phyloP scores from a whole-genome alignment of 352 stramenopile genomes.

The Pythium sukuiense region DNA sequence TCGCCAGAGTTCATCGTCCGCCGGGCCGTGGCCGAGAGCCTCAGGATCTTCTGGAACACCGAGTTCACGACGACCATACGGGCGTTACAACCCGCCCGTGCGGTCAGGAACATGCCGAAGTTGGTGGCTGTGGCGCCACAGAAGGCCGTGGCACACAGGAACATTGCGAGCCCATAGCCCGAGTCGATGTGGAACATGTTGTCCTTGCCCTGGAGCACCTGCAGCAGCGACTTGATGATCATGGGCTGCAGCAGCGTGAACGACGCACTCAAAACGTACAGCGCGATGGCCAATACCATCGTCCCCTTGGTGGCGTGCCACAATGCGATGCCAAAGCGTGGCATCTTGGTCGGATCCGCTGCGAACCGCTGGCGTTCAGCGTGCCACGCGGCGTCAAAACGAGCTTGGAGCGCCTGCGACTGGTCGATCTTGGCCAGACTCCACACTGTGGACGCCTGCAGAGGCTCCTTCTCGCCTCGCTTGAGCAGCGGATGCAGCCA shows the following conservation, averaged over 20 bases:
- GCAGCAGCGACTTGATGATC: conserved; percentile 36
- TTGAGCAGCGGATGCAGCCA: conserved; percentile 21
- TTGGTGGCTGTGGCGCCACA: conserved; percentile 38
- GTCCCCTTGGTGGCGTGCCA: conserved; percentile 33
- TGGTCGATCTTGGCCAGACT: conserved; percentile 25
- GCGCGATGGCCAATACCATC: conserved; percentile 31
- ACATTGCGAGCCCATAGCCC: conserved; percentile 25
- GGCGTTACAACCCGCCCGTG: conserved; percentile 46
- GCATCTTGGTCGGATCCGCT: not conserved
- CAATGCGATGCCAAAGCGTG: conserved; percentile 22
- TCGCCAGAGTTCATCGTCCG: conserved; percentile 51
- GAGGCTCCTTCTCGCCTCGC: conserved; percentile 16
- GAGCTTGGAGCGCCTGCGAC: conserved; percentile 23
- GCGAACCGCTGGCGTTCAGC: conserved; percentile 12
- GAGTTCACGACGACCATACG: conserved; percentile 43
- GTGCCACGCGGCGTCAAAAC: conserved; percentile 21
- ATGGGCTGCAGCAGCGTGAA: conserved; percentile 34
- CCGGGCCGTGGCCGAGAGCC: conserved; percentile 40
- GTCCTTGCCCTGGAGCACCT: conserved; percentile 19
- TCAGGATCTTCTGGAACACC: conserved; percentile 58
- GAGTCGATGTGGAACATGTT: conserved; percentile 31
- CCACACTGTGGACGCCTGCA: conserved; percentile 39
- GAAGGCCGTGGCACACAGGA: conserved; percentile 21
- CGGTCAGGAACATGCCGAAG: conserved; percentile 48
- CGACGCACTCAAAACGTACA: conserved; percentile 30